Conservation (phyloP, 805 yeast species). For the Metschnikowia proteae region DNA sequence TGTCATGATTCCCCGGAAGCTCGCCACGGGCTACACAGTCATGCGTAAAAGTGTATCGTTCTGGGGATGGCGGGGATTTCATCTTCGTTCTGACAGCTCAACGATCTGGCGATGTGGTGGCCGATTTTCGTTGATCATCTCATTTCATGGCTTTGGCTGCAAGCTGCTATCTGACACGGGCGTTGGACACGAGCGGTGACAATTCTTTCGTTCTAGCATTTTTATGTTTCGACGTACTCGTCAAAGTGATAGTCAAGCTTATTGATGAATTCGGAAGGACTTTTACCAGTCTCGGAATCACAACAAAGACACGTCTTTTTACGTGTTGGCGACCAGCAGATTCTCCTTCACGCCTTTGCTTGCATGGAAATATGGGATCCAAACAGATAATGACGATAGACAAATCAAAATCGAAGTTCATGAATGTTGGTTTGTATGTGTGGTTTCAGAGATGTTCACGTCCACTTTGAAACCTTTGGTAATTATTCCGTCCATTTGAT, state of each 20-base stretch:
- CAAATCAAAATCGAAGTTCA: constrained; percentile 17
- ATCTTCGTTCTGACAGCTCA: constrained; percentile 6
- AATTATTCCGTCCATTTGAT: constrained; percentile 14
- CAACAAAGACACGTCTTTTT: constrained; percentile 3
- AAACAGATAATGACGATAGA: constrained; percentile 17
- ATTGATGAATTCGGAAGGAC: constrained; percentile 14
- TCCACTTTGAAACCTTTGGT: constrained; percentile 16
- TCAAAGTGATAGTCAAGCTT: constrained; percentile 14
- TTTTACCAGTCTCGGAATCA: constrained; percentile 10
- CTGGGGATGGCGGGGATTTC: constrained; percentile 6
- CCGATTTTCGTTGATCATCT: constrained; percentile 10
- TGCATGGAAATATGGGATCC: constrained; percentile 14
- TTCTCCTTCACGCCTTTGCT: background rate
- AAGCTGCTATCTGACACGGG: constrained; percentile 17
- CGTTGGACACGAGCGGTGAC: constrained; percentile 11
- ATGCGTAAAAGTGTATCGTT: constrained; percentile 8
- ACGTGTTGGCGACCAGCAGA: no score
- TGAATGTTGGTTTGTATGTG: constrained; percentile 16
- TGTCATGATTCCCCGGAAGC: constrained; percentile 13
- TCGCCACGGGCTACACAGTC: constrained; percentile 8
- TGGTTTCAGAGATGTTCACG: constrained; percentile 8
- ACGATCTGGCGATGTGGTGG: constrained; percentile 8
- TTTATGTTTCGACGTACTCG: constrained; percentile 7
- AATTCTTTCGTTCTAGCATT: constrained; percentile 11
- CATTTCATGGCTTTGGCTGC: constrained; percentile 16